These are phyloP conservation scores for Phaeosphaeriaceae sp. DNA, from an alignment of 2,329 filamentous ascomycete species.

Conservation along the genomic window DNA sequence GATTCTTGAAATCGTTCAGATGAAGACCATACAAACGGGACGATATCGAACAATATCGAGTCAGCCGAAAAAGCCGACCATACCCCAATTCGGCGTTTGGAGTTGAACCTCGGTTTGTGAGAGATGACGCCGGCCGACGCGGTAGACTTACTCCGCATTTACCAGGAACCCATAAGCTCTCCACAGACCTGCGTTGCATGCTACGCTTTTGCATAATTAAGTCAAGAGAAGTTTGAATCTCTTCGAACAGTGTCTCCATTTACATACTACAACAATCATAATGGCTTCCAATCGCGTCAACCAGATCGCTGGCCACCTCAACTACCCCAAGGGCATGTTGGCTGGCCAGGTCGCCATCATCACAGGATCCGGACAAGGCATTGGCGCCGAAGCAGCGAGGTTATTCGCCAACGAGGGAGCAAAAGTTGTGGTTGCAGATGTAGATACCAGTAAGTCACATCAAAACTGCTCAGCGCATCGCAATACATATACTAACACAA, in stretches of 20 bases:
- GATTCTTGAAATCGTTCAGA: no score
- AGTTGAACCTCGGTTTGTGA: not conserved
- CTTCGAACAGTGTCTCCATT: not conserved
- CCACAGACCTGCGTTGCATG: not conserved
- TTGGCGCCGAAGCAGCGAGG: constrained; percentile 82
- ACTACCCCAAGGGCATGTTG: constrained; percentile 81
- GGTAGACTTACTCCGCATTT: constrained; percentile 25
- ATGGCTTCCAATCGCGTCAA: constrained; percentile 58
- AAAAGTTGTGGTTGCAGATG: constrained; percentile 82
- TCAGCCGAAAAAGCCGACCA: not conserved
- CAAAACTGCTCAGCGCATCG: not conserved
- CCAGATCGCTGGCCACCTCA: constrained; percentile 80
- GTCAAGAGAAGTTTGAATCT: not conserved
- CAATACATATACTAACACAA: constrained; percentile 12
- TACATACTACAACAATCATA: not conserved
- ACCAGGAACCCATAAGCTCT: constrained; percentile 1
- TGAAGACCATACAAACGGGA: no score
- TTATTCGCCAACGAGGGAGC: constrained; percentile 89
- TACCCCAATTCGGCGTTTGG: not conserved
- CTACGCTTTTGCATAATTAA: not conserved
- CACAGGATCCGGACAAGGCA: constrained; percentile 85
- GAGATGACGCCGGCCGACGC: constrained; percentile 6
- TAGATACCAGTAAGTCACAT: constrained; percentile 67
- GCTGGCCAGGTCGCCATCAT: constrained; percentile 84
- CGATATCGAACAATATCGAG: not conserved